Evolutionary conservation across 2,329 filamentous ascomycete species (phyloP), one percentile per base, ranked within the genome.

Genomic region (Phialemonium atrogriseum): DNA sequence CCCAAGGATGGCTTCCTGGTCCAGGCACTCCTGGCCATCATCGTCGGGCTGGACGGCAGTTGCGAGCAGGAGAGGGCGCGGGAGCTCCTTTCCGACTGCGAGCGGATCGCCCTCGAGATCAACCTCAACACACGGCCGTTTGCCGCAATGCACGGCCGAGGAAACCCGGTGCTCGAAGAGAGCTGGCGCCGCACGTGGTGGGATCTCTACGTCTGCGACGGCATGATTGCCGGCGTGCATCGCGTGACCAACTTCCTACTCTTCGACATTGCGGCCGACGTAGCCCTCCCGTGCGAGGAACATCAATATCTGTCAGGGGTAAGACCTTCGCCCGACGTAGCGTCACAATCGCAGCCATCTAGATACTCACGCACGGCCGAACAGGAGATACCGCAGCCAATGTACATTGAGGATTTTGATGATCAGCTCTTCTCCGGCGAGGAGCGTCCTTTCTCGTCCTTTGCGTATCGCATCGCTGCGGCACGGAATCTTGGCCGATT

Each of bases 131-230:
- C 73, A 8, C 66, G 73, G 28, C 66, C 71, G 0, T 94, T 77
- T 51, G 79, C 85, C 1, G 57, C 66, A 0, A 56, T 68, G 5
- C 65, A 85, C 44, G 79, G 81, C 11, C 63, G 68, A 17, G 74
- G 75, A 5, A 73, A 81, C 37, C 66, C 74, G 0, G 64, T 86
- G 2, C 52, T 88, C 4, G 84, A 89, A 50, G 88, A 95, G 55
- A 84, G 80, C 51, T 81, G 85, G 73, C 73, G 86, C 12, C 70
- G 88, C 36, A 95, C 87, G 2, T 95, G 87, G 87, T 95, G 88
- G 88, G 86, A 77, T 39, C 51, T 77, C 4, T 89, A 80, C 49
- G 71, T 84, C n/a, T 72, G 85, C 10, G 86, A 94, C 51, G 84
- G 81, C 33, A 81, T 94, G 70, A 70, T 93, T 43, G 84, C 85